Base-by-base conservation (phyloP, 1,284 basidiomycete species). In the Stereum hirsutum region DNA sequence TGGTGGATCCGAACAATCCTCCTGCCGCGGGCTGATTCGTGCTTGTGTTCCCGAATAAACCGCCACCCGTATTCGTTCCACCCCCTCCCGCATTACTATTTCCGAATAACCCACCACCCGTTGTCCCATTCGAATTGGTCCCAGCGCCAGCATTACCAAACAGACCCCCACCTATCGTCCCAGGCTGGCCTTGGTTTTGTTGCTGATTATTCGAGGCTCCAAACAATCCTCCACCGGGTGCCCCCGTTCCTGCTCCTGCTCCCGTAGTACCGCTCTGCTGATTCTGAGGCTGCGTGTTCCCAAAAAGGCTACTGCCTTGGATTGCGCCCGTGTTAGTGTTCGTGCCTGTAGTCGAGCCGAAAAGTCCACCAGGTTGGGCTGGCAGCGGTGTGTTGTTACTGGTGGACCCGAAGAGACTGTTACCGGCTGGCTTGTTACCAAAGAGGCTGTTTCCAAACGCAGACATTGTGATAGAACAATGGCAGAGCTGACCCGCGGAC, bases 211-310 rank as follows among this genome's bases (percentile, higher is more conserved):
- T 32, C 23, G 43, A 37, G n/a, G 15, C n/a, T n/a, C 54, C 57
- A 46, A 59, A 60, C 31, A 54, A 44, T 8, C 52, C 43, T 12
- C 53, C 49, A 11, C 48, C 46, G 5, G 53, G 19, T 39, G n/a
- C 8, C 10, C 28, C 28, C 10, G 10, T n/a, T n/a, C 28, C 28
- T n/a, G n/a, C n/a, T n/a, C n/a, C n/a, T n/a, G n/a, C n/a, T n/a
- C n/a, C n/a, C n/a, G n/a, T n/a, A n/a, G n/a, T n/a, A n/a, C 28
- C n/a, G 28, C 46, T 40, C 31, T 43, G 21, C 26, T 47, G 43
- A 12, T 35, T 12, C 30, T n/a, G n/a, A n/a, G n/a, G n/a, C n/a
- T n/a, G n/a, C n/a, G n/a, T n/a, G n/a, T n/a, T n/a, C n/a, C n/a
- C n/a, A n/a, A n/a, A n/a, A n/a, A n/a, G n/a, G n/a, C n/a, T n/a